Base-by-base conservation (phyloP, 2,329 filamentous ascomycete species). In the Diaporthe caulivora region DNA sequence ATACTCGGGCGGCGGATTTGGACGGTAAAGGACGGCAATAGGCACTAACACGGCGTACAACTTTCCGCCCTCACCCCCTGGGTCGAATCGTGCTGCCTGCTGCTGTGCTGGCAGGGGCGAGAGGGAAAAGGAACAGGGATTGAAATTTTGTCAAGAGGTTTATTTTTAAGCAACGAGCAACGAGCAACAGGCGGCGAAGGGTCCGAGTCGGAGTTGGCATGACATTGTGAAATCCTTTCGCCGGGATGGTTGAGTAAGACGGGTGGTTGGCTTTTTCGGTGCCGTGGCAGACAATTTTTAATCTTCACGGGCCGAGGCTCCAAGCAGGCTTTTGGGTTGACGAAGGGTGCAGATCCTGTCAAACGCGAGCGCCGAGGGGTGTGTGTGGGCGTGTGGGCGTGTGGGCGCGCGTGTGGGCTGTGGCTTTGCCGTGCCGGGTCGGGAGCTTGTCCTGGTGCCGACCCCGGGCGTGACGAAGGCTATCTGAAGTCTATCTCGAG, bases 371-470 rank as follows among this genome's bases (percentile, higher is more conserved):
- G 18, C 44, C 62, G 62, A 67, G 31, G 47, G 17, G 44, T 51
- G 60, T 51, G n/a, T n/a, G n/a, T n/a, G n/a, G n/a, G n/a, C n/a
- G n/a, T n/a, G n/a, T n/a, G n/a, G n/a, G n/a, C n/a, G n/a, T n/a
- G n/a, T n/a, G n/a, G n/a, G n/a, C n/a, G n/a, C n/a, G n/a, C n/a
- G n/a, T n/a, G n/a, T n/a, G n/a, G n/a, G n/a, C n/a, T n/a, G n/a
- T n/a, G n/a, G n/a, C n/a, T n/a, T n/a, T 65, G 42, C 42, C 24
- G 26, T 21, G 17, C 21, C 60, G 60, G 44, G 44, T 53, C 31
- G 62, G 62, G 62, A 67, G 62, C 62, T 40, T 11, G 47, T 67
- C 31, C 62, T 53, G 47, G 62, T 26, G 47, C 62, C 47, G 62
- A 29, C 31, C 47, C 62, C 44, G 47, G 62, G 62, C 47, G 29